Evolutionary conservation across 345 rosid genomes (phyloP).

Genomic region (Aethionema arabicum): DNA sequence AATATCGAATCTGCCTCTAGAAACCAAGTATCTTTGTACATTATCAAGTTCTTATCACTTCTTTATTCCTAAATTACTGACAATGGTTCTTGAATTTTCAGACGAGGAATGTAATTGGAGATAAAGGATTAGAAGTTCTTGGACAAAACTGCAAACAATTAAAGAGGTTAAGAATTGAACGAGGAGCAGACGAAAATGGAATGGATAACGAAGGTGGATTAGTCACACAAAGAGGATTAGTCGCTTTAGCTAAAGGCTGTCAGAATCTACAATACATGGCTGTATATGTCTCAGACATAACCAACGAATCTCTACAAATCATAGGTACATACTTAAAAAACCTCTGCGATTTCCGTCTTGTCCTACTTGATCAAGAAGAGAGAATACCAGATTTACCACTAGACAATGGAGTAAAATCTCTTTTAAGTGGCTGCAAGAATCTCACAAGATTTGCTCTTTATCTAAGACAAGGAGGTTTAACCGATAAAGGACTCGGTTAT

Average conservation of each 20-base stretch:
- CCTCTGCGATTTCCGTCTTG: conserved; percentile 82
- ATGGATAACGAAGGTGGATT: conserved; percentile 85
- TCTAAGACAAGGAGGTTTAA: conserved; percentile 76
- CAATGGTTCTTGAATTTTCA: conserved; percentile 38
- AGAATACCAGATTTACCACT: conserved; percentile 82
- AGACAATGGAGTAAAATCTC: conserved; percentile 78
- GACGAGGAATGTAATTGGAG: conserved; percentile 97
- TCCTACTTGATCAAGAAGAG: conserved; percentile 72
- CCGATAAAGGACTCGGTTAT: conserved; percentile 77
- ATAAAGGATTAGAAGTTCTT: conserved; percentile 82
- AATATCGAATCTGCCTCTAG: not conserved
- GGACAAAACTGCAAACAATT: conserved; percentile 65
- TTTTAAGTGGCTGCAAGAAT: conserved; percentile 79
- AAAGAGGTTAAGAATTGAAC: conserved; percentile 90
- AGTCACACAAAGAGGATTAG: conserved; percentile 86
- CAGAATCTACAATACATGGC: conserved; percentile 73
- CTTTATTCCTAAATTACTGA: not conserved
- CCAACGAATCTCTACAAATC: conserved; percentile 63
- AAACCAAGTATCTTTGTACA: not conserved
- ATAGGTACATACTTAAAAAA: conserved; percentile 67
- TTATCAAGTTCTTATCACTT: not conserved
- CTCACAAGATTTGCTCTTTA: conserved; percentile 78
- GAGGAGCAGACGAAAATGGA: conserved; percentile 84
- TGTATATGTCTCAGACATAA: conserved; percentile 83
- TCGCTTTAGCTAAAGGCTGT: conserved; percentile 87